Evolutionary conservation across 352 stramenopile species (phyloP).

Genomic region (Phytophthora pini): DNA sequence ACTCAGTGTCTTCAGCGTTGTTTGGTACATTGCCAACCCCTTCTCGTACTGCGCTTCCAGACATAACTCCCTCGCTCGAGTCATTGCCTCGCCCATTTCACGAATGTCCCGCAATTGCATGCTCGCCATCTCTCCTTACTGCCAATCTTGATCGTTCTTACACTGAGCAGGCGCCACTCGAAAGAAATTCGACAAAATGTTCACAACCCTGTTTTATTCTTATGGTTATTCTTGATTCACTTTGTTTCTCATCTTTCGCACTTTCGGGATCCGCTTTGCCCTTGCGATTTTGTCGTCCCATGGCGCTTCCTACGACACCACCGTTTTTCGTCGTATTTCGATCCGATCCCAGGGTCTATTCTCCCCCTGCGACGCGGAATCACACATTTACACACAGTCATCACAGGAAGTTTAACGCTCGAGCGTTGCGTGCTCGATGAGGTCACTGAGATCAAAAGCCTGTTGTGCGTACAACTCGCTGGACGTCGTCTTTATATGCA

Average conservation of each 20-base stretch:
- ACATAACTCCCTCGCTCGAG: slow-evolving; percentile 64
- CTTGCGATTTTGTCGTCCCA: slow-evolving; percentile 32
- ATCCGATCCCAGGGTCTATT: slow-evolving; percentile 7
- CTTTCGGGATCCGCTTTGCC: slow-evolving; percentile 25
- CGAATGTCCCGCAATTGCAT: slow-evolving; percentile 74
- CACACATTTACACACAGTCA: slow-evolving; percentile 29
- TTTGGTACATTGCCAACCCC: slow-evolving; percentile 62
- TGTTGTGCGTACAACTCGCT: slow-evolving; percentile 74
- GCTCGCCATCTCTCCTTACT: slow-evolving; percentile 31
- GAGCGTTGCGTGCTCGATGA: slow-evolving; percentile 57
- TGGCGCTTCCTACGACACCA: slow-evolving; percentile 34
- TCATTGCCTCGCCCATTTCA: slow-evolving; percentile 70
- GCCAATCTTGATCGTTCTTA: slow-evolving; percentile 2
- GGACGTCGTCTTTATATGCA: slow-evolving; percentile 77
- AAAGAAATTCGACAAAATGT: slow-evolving; percentile 18
- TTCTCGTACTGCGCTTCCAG: slow-evolving; percentile 71
- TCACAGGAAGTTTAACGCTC: slow-evolving; percentile 36
- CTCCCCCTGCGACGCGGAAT: slow-evolving; percentile 11
- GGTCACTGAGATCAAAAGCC: slow-evolving; percentile 54
- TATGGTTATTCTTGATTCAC: slow-evolving; percentile 21
- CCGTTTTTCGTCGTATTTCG: slow-evolving; percentile 19
- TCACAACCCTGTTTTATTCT: slow-evolving; percentile 28
- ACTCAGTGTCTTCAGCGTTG: slow-evolving; percentile 61
- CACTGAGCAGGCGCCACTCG: slow-evolving; percentile 9
- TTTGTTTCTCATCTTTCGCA: slow-evolving; percentile 19